Evolutionary conservation across 2,329 filamentous ascomycete species (phyloP), one percentile per base, ranked within the genome.

Genomic region (Aspergillus hiratsukae): DNA sequence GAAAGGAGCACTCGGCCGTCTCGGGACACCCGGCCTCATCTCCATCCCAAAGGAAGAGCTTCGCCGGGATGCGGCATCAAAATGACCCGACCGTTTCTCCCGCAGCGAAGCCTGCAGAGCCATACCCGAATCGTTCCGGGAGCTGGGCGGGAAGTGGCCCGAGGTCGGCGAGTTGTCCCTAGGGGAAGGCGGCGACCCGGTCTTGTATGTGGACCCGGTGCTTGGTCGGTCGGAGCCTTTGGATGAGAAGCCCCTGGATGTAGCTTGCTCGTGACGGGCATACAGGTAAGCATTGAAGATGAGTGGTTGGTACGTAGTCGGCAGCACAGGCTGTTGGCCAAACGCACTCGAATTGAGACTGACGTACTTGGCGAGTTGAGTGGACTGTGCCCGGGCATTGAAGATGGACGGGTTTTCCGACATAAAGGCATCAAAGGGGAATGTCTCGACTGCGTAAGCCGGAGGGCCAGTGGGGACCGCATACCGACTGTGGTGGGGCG

Each of bases 51-150:
- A 95, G 1, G 92, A 96, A n/a, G 92, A 96, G 76, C 92, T 97
- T 62, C 93, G 85, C 58, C 92, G 85, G n/a, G 88, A 88, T 62
- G 80, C 75, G 55, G 88, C 85, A 66, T 94, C 89, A 64, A 97
- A 96, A 71, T 97, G 91, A 1, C 90, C 92, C 3, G 94, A 97
- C 52, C 93, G 85, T 78, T 97, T 99, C 75, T 97, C 94, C 31
- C 91, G 86, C 56, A 99, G 79, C 4, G 90, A 96, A 19, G 89
- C 86, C 60, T 92, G 87, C 55, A 96, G 79, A 37, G 90, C 89
- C 72, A 94, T 95, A 1, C 91, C 93, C 4, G 93, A 97, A 69
- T 99, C 94, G 67, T 88, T 95, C 17, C 91, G 84, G 5, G 91
- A 96, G n/a, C 89, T 84, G 0, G 90, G 88, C 8, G 90, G 88